Evolutionary conservation across 1,284 basidiomycete species (phyloP).

Genomic region (Earliella scabrosa): DNA sequence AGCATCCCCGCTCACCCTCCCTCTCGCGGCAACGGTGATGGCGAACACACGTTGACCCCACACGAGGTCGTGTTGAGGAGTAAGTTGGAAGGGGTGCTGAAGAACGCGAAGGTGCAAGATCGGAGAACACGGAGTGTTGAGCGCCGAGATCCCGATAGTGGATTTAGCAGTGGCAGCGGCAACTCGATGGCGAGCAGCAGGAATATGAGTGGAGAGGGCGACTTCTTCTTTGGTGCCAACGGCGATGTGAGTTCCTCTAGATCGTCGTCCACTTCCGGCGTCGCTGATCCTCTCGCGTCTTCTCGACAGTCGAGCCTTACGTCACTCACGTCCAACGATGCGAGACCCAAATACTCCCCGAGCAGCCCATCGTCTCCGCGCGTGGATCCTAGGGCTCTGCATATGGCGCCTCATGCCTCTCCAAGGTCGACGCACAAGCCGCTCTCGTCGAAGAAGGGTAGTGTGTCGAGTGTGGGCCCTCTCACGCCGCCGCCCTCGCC

Average conservation of each 20-base stretch:
- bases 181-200: conserved; percentile 38
- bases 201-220: conserved; percentile 36
- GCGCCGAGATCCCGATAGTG: conserved; percentile 26
- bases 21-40: conserved; percentile 22
- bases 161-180: conserved; percentile 31
- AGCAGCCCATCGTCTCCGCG: conserved; percentile 23
- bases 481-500: conserved; percentile 37
- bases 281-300: conserved; percentile 18
- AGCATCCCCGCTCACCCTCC: conserved; percentile 18
- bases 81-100: conserved; percentile 56
- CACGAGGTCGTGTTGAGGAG: conserved; percentile 60
- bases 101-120: conserved; percentile 36
- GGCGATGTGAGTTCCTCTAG: conserved; percentile 30
- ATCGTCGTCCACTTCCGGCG: conserved; percentile 3
- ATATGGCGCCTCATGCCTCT: conserved; percentile 24
- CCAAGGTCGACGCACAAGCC: conserved; percentile 21
- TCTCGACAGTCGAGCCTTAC: conserved; percentile 28
- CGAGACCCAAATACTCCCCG: conserved; percentile 10
- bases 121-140: conserved; percentile 28
- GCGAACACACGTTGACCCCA: conserved; percentile 43
- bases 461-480: conserved; percentile 18
- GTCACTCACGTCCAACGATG: conserved; percentile 27
- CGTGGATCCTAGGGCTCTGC: conserved; percentile 10
- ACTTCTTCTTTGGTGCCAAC: conserved; percentile 33
- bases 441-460: conserved; percentile 20